Evolutionary conservation across 176 grass and related monocot species (phyloP), one percentile per base, ranked within the genome.

Genomic region (Miscanthus lutarioriparius): DNA sequence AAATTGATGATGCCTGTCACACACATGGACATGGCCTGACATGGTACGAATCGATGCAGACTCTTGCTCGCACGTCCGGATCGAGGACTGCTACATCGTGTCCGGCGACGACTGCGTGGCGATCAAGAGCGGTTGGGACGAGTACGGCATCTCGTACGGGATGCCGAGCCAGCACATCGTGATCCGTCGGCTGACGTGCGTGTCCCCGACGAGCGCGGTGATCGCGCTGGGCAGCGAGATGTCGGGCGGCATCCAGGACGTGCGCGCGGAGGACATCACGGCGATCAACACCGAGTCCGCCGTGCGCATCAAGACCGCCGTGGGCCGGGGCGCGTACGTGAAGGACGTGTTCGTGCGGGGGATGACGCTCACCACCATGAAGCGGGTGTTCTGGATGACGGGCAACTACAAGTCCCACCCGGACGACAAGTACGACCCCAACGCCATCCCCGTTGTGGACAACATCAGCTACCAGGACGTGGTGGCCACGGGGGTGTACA

Each of bases 21-120:
- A 59, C 19, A 59, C 17, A 59, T 58, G 20, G 1, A n/a, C 7
- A 25, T 65, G 63, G 6, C 5, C 10, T 43, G 33, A 35, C 33
- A 35, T 35, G 33, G 33, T 35, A 13, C 43, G 12, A 3, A 14
- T 65, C 0, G 11, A 2, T 16, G 28, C 64, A 62, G 96, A 98
- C 82, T 98, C 96, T 66, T 98, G 96, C 78, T 95, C 91, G 0
- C 81, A 92, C 51, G 93, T 98, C 7, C 84, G 88, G 30, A 98
- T 98, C 82, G 93, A 98, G 88, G 93, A 98, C 87, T 98, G 96
- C 80, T 98, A 98, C 85, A 69, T 98, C 40, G 93, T 98, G 3
- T 98, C 93, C 16, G 96, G 96, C 67, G 96, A 98, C 72, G 96
- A 98, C 89, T 95, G 96, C 84, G 91, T 98, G 15, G 96, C 96